A percentile compares a stretch with the other conserved stretches of the same genome.
Evolutionary conservation across 345 rosid genomes (phyloP).

Genomic region (Salix exigua): DNA sequence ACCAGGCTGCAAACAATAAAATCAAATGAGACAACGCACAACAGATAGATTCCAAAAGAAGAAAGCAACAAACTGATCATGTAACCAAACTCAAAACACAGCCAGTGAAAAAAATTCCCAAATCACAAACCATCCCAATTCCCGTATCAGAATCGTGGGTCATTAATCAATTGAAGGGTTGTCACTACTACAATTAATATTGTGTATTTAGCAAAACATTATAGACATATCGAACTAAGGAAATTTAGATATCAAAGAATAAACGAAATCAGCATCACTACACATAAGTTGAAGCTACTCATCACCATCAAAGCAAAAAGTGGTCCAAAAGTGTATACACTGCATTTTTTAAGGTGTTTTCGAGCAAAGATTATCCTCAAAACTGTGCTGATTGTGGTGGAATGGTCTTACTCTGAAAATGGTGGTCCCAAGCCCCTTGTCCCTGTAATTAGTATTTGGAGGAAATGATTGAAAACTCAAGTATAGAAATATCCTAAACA

Average conservation of each 20-base stretch:
- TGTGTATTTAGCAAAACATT: neutral
- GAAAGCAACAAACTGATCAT: neutral
- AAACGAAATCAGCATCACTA: neutral
- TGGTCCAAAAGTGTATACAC: constrained; percentile 16
- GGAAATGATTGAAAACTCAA: constrained; percentile 3
- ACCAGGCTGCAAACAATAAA: constrained; percentile 25
- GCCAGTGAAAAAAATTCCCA: neutral
- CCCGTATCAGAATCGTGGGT: neutral
- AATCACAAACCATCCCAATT: neutral
- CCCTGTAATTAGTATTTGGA: neutral
- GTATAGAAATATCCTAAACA: constrained; percentile 4
- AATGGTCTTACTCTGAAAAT: constrained; percentile 5
- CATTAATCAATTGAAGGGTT: neutral
- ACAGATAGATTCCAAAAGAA: constrained; percentile 1
- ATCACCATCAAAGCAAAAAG: constrained; percentile 10
- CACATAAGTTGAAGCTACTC: constrained; percentile 1
- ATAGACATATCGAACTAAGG: neutral
- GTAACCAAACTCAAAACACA: constrained; percentile 8
- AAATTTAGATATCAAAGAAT: neutral
- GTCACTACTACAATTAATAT: neutral
- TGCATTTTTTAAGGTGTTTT: neutral
- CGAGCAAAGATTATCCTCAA: constrained; percentile 3
- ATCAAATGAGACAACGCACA: neutral
- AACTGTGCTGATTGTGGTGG: constrained; percentile 1
- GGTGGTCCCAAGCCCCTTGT: constrained; percentile 1